Evolutionary conservation across 306 rosid species (phyloP).

Genomic region (Cicer bijugum): DNA sequence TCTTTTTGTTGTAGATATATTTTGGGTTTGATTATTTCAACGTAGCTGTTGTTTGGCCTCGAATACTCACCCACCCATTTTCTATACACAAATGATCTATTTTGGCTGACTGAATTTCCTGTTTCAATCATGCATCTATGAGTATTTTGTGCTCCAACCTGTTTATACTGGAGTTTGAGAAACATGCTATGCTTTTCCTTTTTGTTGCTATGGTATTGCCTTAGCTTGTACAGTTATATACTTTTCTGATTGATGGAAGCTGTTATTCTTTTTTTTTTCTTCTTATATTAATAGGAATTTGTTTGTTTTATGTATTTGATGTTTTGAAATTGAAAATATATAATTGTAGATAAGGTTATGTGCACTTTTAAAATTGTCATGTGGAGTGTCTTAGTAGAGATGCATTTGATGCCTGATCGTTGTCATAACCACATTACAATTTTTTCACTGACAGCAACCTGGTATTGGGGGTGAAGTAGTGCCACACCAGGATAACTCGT

Average conservation of each 20-base stretch:
- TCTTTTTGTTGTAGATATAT: slow-evolving; percentile 1
- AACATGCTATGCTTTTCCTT: neutral
- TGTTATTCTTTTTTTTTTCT: slow-evolving; percentile 22
- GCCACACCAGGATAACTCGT: slow-evolving; percentile 97
- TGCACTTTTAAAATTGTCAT: neutral
- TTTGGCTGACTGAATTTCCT: slow-evolving; percentile 14
- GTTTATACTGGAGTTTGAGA: neutral
- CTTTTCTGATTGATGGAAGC: slow-evolving; percentile 24
- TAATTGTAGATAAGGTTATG: neutral
- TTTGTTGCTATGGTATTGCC: slow-evolving; percentile 1
- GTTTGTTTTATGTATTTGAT: neutral
- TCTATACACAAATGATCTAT: slow-evolving; percentile 1
- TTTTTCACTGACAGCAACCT: slow-evolving; percentile 75
- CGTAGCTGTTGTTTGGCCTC: slow-evolving; percentile 5
- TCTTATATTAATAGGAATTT: neutral
- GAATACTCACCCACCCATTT: neutral
- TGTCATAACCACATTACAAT: slow-evolving; percentile 23
- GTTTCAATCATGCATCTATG: slow-evolving; percentile 15
- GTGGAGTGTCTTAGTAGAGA: neutral
- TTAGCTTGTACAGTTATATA: neutral
- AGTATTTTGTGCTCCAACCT: slow-evolving; percentile 27
- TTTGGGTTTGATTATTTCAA: slow-evolving; percentile 25
- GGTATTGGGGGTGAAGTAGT: slow-evolving; percentile 98
- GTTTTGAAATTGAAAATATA: neutral
- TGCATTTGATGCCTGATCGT: slow-evolving; percentile 30